phyloP scores from a whole-genome alignment of 2,329 filamentous ascomycete species.

The Elsinoe arachidis region DNA sequence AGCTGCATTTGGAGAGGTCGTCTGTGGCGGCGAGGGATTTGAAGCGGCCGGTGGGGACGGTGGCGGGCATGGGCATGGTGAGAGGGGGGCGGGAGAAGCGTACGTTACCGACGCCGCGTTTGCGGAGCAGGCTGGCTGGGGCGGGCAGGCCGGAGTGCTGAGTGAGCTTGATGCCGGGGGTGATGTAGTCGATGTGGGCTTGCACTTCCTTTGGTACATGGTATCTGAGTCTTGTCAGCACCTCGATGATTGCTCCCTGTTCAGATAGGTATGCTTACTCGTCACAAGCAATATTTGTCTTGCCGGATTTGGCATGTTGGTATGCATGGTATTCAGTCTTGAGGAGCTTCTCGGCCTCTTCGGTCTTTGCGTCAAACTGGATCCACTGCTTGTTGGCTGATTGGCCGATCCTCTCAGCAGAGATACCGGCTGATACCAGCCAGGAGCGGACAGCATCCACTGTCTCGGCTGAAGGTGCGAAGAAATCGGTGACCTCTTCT shows the following conservation, averaged over 20 bases:
- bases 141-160: constrained; percentile 23
- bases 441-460: constrained; percentile 21
- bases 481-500: constrained; percentile 23
- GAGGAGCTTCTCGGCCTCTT: constrained; percentile 23
- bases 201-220: constrained; percentile 20
- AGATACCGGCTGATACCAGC: constrained; percentile 19
- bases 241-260: neutral
- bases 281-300: constrained; percentile 19
- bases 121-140: neutral
- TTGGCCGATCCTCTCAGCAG: constrained; percentile 21
- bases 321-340: constrained; percentile 23
- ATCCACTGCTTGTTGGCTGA: constrained; percentile 28
- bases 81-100: constrained; percentile 35
- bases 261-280: neutral
- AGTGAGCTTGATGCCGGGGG: constrained; percentile 23
- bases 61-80: constrained; percentile 32
- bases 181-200: constrained; percentile 24
- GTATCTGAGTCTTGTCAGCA: constrained; percentile 13
- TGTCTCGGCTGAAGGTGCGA: constrained; percentile 22
- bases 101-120: constrained; percentile 23
- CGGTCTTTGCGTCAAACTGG: constrained; percentile 24
- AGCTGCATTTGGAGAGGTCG: constrained; percentile 22
- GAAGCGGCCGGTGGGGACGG: neutral
- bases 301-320: constrained; percentile 20
- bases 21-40: neutral